These are phyloP conservation scores for Candida patagonica DNA, from an alignment of 805 yeast species.

Conservation along the genomic window DNA sequence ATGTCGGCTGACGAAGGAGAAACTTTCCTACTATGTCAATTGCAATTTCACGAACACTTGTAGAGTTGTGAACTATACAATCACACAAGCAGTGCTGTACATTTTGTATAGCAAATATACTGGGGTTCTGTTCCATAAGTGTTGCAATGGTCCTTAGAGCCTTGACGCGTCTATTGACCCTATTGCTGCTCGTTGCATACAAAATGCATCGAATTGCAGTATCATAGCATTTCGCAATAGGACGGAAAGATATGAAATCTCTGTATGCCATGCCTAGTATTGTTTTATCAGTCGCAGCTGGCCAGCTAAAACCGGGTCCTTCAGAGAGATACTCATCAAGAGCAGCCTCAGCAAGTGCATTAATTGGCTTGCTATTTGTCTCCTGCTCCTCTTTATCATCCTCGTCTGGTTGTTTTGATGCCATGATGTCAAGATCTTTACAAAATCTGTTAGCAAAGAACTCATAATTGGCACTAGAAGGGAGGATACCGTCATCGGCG, in stretches of 20 bases:
- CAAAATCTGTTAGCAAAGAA: constrained; percentile 6
- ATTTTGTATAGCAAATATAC: constrained; percentile 39
- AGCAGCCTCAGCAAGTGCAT: background rate
- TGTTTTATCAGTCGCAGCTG: background rate
- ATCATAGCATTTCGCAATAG: constrained; percentile 34
- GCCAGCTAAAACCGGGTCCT: background rate
- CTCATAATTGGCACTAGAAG: constrained; percentile 3
- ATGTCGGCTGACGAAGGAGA: constrained; percentile 37
- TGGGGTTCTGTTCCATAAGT: constrained; percentile 44
- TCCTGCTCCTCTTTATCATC: background rate
- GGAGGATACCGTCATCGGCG: background rate
- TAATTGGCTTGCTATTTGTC: no score
- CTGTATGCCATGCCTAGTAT: constrained; percentile 4
- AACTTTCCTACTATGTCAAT: constrained; percentile 53
- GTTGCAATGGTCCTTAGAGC: constrained; percentile 57
- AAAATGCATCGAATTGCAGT: constrained; percentile 43
- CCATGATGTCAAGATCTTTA: constrained; percentile 8
- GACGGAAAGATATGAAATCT: constrained; percentile 12
- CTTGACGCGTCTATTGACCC: constrained; percentile 46
- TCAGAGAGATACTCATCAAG: background rate
- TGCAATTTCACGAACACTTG: constrained; percentile 69
- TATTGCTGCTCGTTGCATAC: constrained; percentile 38
- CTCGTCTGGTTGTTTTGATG: constrained; percentile 9
- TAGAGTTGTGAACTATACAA: constrained; percentile 49
- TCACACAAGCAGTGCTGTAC: constrained; percentile 45